Base-by-base conservation (phyloP, 1,284 basidiomycete genomes). In the Cryptococcus sp. region DNA sequence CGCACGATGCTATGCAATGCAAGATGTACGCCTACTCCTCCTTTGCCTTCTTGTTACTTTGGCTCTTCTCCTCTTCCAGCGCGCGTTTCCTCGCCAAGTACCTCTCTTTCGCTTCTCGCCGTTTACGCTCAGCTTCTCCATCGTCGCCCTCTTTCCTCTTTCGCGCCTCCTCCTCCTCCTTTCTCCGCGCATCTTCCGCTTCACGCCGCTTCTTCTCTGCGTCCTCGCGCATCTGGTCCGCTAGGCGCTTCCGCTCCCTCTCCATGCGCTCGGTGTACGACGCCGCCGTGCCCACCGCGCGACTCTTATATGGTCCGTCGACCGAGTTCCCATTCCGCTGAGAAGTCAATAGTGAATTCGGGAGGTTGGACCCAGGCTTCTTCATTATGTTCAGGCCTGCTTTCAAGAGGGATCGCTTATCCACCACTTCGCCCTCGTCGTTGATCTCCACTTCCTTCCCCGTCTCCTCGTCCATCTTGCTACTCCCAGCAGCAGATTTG, bases 401-500 rank as follows among this genome's bases (percentile, higher is more conserved):
- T 38, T 87, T 86, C 43, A 99, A 83, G 10, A 99, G 82, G 47
- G 95, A 90, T 55, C 94, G 88, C 72, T 95, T 93, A 82, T 99
- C 95, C 51, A 99, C 89, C 51, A 99, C 91, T 76, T 96, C 90
- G 70, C 93, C 93, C 69, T 98, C 94, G 75, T 99, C 96, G 78
- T 99, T 99, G 51, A 98, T 81, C 77, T 97, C 94, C 43, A 99
- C 88, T n/a, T 87, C 83, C 75, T 90, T 89, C 19, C 93, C 94
- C 66, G 88, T 82, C 51, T 83, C 85, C 0, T 58, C 61, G 47
- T 62, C 49, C 20, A 55, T 56, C n/a, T 49, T 60, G 46, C 54
- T 46, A 7, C 60, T 43, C 19, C 56, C 59, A 1, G 64, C 60
- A 46, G 55, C 47, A 11, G 20, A 35, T 38, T 19, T 43, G 10